These are phyloP conservation scores for Gossypium trilobum DNA, from an alignment of 441 rosid genomes.

Conservation along the genomic window DNA sequence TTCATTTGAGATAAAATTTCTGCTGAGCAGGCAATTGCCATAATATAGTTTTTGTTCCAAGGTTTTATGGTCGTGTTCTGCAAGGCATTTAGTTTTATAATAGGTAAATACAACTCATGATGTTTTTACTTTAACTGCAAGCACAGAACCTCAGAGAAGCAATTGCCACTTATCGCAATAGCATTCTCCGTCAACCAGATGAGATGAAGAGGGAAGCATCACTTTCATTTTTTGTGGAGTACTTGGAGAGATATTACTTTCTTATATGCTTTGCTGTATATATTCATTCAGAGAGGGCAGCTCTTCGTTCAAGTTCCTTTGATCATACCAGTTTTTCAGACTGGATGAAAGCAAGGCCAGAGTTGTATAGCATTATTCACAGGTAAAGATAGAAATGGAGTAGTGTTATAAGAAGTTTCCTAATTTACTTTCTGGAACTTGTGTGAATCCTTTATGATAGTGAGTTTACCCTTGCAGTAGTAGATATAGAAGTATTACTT, in stretches of 20 bases:
- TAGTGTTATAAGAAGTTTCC: not conserved
- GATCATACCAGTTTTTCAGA: slow-evolving; percentile 82
- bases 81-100: slow-evolving; percentile 7
- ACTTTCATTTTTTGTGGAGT: slow-evolving; percentile 92
- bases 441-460: not conserved
- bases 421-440: slow-evolving; percentile 2
- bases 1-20: not conserved
- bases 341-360: slow-evolving; percentile 99
- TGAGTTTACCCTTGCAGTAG: not conserved
- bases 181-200: slow-evolving; percentile 94
- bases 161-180: slow-evolving; percentile 81
- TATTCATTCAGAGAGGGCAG: slow-evolving; percentile 85
- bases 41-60: not conserved
- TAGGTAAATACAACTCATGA: slow-evolving; percentile 17
- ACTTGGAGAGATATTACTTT: slow-evolving; percentile 95
- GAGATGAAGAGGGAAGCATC: slow-evolving; percentile 97
- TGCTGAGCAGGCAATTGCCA: not conserved
- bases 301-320: slow-evolving; percentile 64
- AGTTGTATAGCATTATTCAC: slow-evolving; percentile 90
- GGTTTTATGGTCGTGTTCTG: slow-evolving; percentile 13
- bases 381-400: slow-evolving; percentile 42
- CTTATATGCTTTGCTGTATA: slow-evolving; percentile 96
- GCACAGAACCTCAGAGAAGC: slow-evolving; percentile 95
- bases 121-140: slow-evolving; percentile 18
- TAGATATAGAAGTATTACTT: not conserved